Base-by-base conservation (phyloP, 2,329 filamentous ascomycete genomes). In the Pochonia chlamydosporia region DNA sequence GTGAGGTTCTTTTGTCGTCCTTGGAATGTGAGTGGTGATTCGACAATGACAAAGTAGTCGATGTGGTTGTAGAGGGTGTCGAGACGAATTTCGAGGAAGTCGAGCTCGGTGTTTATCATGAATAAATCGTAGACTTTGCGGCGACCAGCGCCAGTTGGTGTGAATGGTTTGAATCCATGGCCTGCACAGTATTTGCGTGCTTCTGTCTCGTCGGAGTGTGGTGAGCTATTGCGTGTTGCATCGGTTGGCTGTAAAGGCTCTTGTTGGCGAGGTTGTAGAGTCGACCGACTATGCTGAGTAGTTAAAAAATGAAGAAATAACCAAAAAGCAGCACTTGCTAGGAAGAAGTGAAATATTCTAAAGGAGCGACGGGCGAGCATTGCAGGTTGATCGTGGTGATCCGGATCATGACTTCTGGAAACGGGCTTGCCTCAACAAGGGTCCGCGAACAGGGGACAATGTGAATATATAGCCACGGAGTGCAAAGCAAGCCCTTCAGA, bases 41-140 rank as follows among this genome's bases (percentile, higher is more conserved):
- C 82, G 43, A 84, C 72, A 28, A 85, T 72, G 56, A 85, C 69
- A 54, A 83, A 85, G 63, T 82, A 83, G 64, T 85, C 81, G 49
- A 85, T 79, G 36, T 75, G 64, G 33, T 74, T 62, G 48, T 76
- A 75, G 14, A 82, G 71, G 3, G 76, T 76, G 55, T 79, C 71
- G 3, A 85, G 67, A 10, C 80, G 76, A 41, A 86, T 77, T 60
- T 85, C 81, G 36, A 85, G 70, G 72, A 79, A 82, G 63, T 85
- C 81, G 11, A 85, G 68, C 63, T 85, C 82, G 3, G 71, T 75
- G 54, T 81, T 82, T 54, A 84, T 63, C 69, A 84, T 75, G 55
- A 82, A 70, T 2, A 85, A 67, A 58, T 85, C 82, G 49, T 64
- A 66, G 24, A 66, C 52, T 47, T 63, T 66, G 54, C 61, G 63